Evolutionary conservation across 192 early-diverging fungal species (phyloP).

Genomic region (Entomortierella parvispora): DNA sequence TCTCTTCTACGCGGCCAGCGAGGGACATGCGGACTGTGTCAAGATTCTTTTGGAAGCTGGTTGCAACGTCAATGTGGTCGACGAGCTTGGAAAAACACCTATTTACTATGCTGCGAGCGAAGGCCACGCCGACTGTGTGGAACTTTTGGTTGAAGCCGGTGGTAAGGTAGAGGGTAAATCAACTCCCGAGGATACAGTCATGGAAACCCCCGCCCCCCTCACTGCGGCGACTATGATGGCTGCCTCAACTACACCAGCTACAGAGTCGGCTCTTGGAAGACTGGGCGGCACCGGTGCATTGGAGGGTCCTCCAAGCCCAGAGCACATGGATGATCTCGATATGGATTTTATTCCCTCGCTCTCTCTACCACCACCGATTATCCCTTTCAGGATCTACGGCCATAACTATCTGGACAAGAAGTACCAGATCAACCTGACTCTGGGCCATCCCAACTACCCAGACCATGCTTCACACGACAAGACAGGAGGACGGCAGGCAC

Average conservation of each 20-base stretch:
- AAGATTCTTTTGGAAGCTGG: conserved; percentile 82
- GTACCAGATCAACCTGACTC: conserved; percentile 83
- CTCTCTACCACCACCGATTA: conserved; percentile 95
- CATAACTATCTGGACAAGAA: conserved; percentile 97
- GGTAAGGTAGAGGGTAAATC: conserved; percentile 48
- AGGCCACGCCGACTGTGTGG: conserved; percentile 85
- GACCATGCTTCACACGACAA: conserved; percentile 33
- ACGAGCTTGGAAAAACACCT: conserved; percentile 86
- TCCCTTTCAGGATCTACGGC: conserved; percentile 98
- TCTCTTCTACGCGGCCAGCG: conserved; percentile 93
- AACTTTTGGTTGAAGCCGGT: conserved; percentile 78
- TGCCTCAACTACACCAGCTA: conserved; percentile 17
- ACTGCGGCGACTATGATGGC: conserved; percentile 20
- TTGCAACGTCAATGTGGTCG: conserved; percentile 75
- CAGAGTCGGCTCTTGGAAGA: conserved; percentile 12
- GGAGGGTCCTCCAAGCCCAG: conserved; percentile 22
- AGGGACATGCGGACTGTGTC: conserved; percentile 88
- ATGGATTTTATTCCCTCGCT: conserved; percentile 93
- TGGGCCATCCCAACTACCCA: conserved; percentile 59
- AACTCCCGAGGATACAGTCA: conserved; percentile 22
- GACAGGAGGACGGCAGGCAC: conserved; percentile 47
- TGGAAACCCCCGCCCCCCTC: conserved; percentile 28
- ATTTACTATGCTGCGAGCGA: conserved; percentile 94
- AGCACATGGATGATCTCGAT: conserved; percentile 69
- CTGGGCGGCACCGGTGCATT: conserved; percentile 8